A percentile compares a stretch with the other conserved stretches of the same genome.
These are phyloP conservation scores for Cercospora sojina DNA, from an alignment of 2,329 filamentous ascomycete genomes.

Conservation along the genomic window DNA sequence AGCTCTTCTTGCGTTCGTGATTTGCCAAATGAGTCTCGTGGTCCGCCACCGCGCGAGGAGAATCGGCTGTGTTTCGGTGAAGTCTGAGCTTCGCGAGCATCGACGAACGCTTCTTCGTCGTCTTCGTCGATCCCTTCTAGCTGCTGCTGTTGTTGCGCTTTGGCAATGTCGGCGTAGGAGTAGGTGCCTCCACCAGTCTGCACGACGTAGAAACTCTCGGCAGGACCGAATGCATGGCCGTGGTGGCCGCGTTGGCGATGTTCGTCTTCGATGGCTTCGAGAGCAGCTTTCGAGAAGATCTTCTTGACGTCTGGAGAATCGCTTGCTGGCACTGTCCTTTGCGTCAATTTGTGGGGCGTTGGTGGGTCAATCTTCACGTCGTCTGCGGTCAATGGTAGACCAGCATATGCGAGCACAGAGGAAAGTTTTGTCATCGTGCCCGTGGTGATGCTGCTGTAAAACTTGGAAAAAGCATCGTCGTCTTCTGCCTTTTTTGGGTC, in stretches of 20 bases:
- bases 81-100: conserved; percentile 68
- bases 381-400: conserved; percentile 65
- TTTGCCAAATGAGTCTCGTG: conserved; percentile 35
- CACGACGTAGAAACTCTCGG: conserved; percentile 87
- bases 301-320: conserved; percentile 70
- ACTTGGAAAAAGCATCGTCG: conserved; percentile 76
- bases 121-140: conserved; percentile 44
- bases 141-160: conserved; percentile 46
- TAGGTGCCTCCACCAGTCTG: conserved; percentile 87
- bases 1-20: conserved; percentile 82
- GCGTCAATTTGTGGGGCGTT: conserved; percentile 33
- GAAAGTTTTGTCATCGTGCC: conserved; percentile 85
- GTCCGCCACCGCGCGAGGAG: conserved; percentile 39
- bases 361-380: conserved; percentile 32
- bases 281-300: conserved; percentile 80
- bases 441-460: conserved; percentile 83
- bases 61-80: conserved; percentile 42
- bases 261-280: conserved; percentile 71
- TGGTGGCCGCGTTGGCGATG: conserved; percentile 49
- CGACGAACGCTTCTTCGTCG: conserved; percentile 83
- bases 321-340: conserved; percentile 34
- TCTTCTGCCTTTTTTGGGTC: conserved; percentile 29
- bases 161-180: conserved; percentile 81
- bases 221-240: conserved; percentile 54
- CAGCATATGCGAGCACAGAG: conserved; percentile 87